Evolutionary conservation across 495 filamentous ascomycete genomes (phyloP), one percentile per base, ranked within the genome.

Genomic region (Penicillium fimorum): DNA sequence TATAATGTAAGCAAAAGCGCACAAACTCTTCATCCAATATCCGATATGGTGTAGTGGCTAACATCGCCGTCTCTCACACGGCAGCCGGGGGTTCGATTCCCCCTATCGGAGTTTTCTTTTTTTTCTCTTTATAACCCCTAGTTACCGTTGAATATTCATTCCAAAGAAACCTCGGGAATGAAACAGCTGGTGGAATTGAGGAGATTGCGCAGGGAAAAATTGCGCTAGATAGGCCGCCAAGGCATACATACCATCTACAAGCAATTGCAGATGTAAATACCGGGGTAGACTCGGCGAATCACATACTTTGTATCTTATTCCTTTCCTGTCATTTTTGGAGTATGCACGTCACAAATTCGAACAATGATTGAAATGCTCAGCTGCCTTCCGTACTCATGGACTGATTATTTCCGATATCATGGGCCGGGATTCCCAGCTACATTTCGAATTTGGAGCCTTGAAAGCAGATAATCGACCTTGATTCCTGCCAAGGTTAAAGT

Each of bases 21-120:
- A 22, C 22, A 22, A 22, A 22, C 1, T 22, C 2, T 22, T 2
- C 22, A 22, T 22, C 22, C 2, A 22, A 22, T 22, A 27, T 71
- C 65, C 67, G 69, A 66, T 72, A 65, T 70, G 63, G 69, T 68
- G 67, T 72, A 70, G 55, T 68, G 67, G 69, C 55, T 66, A 70
- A 68, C 69, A 70, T 67, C 63, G 66, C 59, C 56, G 65, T 67
- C 62, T 72, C 61, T 69, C 67, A 72, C 68, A 68, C 66, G 57
- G 61, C 70, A 72, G 65, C 67, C 55, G 47, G 69, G 65, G 59
- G 53, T 56, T 61, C 59, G 59, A 61, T 61, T 61, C 59, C 54
- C 59, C 59, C 55, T 61, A 57, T 61, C 59, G 59, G 59, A 61
- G 59, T 55, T 38, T 40, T 10, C 41, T 50, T 55, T 53, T 15